Evolutionary conservation across 371 early-diverging fungal genomes (phyloP).

Genomic region (Astathelohania contejeani): DNA sequence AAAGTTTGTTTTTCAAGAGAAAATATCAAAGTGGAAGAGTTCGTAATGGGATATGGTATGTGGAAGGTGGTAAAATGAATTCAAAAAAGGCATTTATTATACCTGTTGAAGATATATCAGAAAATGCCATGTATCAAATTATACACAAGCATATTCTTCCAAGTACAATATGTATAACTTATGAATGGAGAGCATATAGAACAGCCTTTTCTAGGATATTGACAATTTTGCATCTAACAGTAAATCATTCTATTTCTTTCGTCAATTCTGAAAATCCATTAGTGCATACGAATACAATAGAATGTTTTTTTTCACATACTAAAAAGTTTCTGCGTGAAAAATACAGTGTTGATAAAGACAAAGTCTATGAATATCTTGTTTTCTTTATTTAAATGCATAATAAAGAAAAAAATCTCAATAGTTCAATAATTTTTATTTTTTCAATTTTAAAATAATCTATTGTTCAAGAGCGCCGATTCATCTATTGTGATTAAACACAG

Average conservation of each 20-base stretch:
- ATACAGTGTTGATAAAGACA: neutral
- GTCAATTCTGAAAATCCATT: neutral
- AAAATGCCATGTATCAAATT: slow-evolving; percentile 1
- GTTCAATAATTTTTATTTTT: too few relatives aligned
- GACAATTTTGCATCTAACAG: neutral
- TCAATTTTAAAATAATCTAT: too few relatives aligned
- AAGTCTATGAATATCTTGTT: neutral
- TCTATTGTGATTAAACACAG: too few relatives aligned
- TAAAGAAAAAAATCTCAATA: too few relatives aligned
- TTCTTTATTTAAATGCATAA: neutral
- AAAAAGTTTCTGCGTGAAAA: neutral
- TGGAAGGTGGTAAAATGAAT: neutral
- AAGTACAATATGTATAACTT: slow-evolving; percentile 1
- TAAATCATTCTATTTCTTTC: slow-evolving; percentile 1
- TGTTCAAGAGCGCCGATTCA: too few relatives aligned
- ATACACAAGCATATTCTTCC: neutral
- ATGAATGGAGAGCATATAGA: neutral
- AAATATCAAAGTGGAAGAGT: neutral
- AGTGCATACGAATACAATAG: neutral
- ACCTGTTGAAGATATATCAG: neutral
- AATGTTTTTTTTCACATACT: neutral
- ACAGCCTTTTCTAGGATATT: neutral
- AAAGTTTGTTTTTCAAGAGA: slow-evolving; percentile 1
- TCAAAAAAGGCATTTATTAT: neutral
- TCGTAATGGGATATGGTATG: neutral